A percentile compares a stretch with the other conserved stretches of the same genome.
These are phyloP conservation scores for Meira nashicola DNA, from an alignment of 1,284 basidiomycete species.

Conservation along the genomic window DNA sequence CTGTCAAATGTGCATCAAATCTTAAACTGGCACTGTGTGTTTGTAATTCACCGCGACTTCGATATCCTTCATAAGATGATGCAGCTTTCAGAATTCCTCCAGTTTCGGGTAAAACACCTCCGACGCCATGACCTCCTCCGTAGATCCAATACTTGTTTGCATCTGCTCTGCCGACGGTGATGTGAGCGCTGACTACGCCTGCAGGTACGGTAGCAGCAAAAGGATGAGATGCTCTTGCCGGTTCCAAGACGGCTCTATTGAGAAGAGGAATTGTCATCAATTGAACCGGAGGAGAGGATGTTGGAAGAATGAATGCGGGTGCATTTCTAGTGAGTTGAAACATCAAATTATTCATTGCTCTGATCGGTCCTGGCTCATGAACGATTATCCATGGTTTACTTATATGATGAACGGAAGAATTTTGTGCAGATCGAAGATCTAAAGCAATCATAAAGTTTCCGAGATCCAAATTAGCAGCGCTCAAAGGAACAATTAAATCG, in stretches of 20 bases:
- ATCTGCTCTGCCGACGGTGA: constrained; percentile 37
- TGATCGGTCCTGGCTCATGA: constrained; percentile 23
- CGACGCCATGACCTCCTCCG: constrained; percentile 25
- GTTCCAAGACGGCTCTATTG: constrained; percentile 25
- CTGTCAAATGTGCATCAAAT: constrained; percentile 47
- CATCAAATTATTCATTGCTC: constrained; percentile 23
- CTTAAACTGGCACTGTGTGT: constrained; percentile 35
- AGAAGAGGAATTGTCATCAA: constrained; percentile 37
- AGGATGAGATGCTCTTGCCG: constrained; percentile 13
- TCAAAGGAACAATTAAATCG: constrained; percentile 43
- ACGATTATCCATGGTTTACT: constrained; percentile 20
- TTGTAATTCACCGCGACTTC: constrained; percentile 44
- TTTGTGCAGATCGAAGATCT: constrained; percentile 21
- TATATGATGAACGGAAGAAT: constrained; percentile 9
- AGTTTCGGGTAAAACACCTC: constrained; percentile 14
- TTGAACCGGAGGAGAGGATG: constrained; percentile 25
- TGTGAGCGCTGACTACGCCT: constrained; percentile 7
- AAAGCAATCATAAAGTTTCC: constrained; percentile 49
- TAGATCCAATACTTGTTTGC: constrained; percentile 38
- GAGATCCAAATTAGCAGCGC: constrained; percentile 42
- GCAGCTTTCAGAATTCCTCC: constrained; percentile 19
- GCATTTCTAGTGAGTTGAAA: constrained; percentile 29
- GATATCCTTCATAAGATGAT: constrained; percentile 22
- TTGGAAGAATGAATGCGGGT: constrained; percentile 11
- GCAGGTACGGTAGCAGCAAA: neutral